Percentiles rank a stretch among this genome's conserved stretches.
Evolutionary conservation across 202 grass and related monocot species (phyloP).

Genomic region (Dendrocalamus latiflorus): DNA sequence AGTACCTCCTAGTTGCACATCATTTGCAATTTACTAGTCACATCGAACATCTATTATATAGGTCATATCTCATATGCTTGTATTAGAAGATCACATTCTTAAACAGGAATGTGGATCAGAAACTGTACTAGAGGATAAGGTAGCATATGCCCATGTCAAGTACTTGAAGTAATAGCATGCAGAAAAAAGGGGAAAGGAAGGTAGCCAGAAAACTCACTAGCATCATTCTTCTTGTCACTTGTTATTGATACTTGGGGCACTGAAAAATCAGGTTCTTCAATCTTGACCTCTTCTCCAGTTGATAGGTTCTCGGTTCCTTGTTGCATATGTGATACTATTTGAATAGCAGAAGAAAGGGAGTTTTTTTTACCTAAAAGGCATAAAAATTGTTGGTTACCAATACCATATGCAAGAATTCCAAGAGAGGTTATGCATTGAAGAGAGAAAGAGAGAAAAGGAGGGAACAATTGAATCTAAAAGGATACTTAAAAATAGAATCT

Average conservation of each 20-base stretch:
- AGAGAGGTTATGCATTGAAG: neutral
- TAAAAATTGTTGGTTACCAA: neutral
- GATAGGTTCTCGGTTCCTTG: neutral
- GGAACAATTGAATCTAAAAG: neutral
- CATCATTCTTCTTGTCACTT: slow-evolving; percentile 8
- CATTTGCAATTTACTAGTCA: neutral
- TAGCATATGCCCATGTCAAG: neutral
- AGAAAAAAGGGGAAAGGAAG: slow-evolving; percentile 14
- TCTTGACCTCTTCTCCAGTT: neutral
- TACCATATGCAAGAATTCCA: neutral
- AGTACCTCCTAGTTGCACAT: neutral
- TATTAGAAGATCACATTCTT: slow-evolving; percentile 18
- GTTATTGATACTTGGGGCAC: neutral
- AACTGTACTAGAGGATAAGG: neutral
- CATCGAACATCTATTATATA: neutral
- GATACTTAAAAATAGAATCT: slow-evolving; percentile 7
- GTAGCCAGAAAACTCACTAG: slow-evolving; percentile 29
- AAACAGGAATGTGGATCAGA: neutral
- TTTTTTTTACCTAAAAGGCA: slow-evolving; percentile 8
- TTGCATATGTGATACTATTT: slow-evolving; percentile 3
- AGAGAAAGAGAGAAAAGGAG: neutral
- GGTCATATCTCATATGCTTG: neutral
- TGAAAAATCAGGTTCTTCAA: neutral
- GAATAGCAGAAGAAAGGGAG: neutral
- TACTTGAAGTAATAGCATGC: slow-evolving; percentile 2